phyloP scores from a whole-genome alignment of 805 yeast species.

The Saccharomycopsis sp. region DNA sequence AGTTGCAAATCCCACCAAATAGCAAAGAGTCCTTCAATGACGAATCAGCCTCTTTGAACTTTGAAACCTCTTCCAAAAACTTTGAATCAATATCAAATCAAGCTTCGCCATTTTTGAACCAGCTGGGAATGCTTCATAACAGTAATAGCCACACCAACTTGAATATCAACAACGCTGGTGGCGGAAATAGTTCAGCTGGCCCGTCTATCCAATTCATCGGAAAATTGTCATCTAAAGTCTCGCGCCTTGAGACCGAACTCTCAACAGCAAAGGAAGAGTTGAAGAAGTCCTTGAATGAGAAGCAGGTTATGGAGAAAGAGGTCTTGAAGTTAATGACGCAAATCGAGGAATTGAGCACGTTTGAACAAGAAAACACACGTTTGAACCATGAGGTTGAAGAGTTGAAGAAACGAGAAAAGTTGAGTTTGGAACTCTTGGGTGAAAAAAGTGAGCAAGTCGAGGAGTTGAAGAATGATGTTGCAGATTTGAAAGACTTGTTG shows the following conservation, averaged over 20 bases:
- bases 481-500: slow-evolving; percentile 79
- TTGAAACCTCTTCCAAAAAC: slow-evolving; percentile 14
- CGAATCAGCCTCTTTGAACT: slow-evolving; percentile 13
- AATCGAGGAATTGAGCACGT: slow-evolving; percentile 35
- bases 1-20: not conserved
- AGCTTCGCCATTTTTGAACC: slow-evolving; percentile 20
- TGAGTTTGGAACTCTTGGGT: slow-evolving; percentile 49
- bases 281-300: slow-evolving; percentile 42
- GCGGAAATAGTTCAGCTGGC: not conserved
- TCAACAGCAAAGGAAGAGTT: slow-evolving; percentile 56
- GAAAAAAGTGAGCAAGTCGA: slow-evolving; percentile 81
- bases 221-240: slow-evolving; percentile 65
- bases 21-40: not conserved
- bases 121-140: slow-evolving; percentile 10
- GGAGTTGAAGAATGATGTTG: slow-evolving; percentile 81
- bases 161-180: not conserved
- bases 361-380: slow-evolving; percentile 29
- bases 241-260: slow-evolving; percentile 75
- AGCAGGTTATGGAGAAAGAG: slow-evolving; percentile 60
- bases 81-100: slow-evolving; percentile 12
- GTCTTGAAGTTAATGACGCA: slow-evolving; percentile 50
- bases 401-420: slow-evolving; percentile 29
- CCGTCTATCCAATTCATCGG: slow-evolving; percentile 51
- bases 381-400: slow-evolving; percentile 29
- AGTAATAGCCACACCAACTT: too few species aligned